These are phyloP conservation scores for Colletotrichum limetticola DNA, from an alignment of 2,329 filamentous ascomycete genomes.

Conservation along the genomic window DNA sequence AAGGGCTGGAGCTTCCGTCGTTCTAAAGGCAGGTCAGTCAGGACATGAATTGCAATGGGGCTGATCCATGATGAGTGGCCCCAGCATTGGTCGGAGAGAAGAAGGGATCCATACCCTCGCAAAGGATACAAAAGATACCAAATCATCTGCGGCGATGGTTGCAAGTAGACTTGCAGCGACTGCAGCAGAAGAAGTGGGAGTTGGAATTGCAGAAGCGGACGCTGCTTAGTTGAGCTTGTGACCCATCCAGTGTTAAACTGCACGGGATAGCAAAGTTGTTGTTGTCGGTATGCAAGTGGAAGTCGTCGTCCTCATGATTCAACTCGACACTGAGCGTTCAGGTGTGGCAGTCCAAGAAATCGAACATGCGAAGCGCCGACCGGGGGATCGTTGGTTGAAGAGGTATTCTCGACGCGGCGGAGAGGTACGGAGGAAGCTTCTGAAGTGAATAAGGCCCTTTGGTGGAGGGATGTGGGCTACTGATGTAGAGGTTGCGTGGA, in stretches of 20 bases:
- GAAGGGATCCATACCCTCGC: conserved; percentile 68
- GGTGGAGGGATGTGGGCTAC: conserved; percentile 11
- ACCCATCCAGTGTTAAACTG: conserved; percentile 25
- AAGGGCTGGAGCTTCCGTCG: conserved; percentile 77
- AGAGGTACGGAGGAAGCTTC: conserved; percentile 7
- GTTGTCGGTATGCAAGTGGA: conserved; percentile 6
- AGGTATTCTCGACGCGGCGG: background rate
- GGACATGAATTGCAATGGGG: conserved; percentile 9
- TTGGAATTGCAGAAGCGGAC: conserved; percentile 5
- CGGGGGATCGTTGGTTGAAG: conserved; percentile 7
- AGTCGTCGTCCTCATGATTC: conserved; percentile 27
- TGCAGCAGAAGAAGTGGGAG: conserved; percentile 23
- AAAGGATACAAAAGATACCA: conserved; percentile 83
- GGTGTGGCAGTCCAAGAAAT: background rate
- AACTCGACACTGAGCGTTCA: conserved; percentile 5
- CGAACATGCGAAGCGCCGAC: conserved; percentile 8
- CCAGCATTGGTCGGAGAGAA: background rate
- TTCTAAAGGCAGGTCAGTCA: conserved; percentile 58
- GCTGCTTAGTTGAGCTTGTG: conserved; percentile 17
- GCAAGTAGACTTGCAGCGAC: conserved; percentile 32
- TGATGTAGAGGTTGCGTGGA: conserved; percentile 1
- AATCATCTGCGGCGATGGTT: conserved; percentile 63
- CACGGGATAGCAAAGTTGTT: background rate
- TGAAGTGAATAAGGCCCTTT: conserved; percentile 8
- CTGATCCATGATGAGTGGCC: background rate